phyloP scores from a whole-genome alignment of 2,329 filamentous ascomycete genomes.

The Phaeosphaeriaceae sp. region DNA sequence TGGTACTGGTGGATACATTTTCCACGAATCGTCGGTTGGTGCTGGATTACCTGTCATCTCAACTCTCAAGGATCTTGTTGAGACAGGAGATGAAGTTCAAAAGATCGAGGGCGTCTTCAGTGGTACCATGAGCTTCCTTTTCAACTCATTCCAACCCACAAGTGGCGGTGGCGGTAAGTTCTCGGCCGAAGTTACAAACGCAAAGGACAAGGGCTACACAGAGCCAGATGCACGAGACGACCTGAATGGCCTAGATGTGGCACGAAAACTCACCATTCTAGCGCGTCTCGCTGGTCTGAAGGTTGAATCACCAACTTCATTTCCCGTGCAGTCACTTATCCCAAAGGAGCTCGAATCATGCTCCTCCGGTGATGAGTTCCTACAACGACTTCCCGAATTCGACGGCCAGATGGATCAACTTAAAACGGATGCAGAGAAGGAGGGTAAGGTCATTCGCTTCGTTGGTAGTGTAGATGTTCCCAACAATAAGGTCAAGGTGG shows the following conservation, averaged over 20 bases:
- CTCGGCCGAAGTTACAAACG: conserved; percentile 89
- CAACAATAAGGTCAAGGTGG: conserved; percentile 85
- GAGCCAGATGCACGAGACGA: conserved; percentile 88
- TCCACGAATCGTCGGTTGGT: conserved; percentile 94
- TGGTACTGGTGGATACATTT: conserved; percentile 75
- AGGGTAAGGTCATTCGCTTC: conserved; percentile 91
- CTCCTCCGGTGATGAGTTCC: conserved; percentile 81
- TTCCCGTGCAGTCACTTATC: conserved; percentile 93
- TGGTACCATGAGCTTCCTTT: conserved; percentile 96
- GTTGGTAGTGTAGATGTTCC: conserved; percentile 90
- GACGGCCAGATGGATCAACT: conserved; percentile 89
- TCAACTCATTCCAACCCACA: conserved; percentile 93
- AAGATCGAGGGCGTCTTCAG: conserved; percentile 98
- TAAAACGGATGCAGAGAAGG: conserved; percentile 82
- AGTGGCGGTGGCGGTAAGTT: conserved; percentile 79
- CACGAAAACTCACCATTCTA: conserved; percentile 94
- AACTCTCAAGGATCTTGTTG: conserved; percentile 90
- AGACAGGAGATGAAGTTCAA: conserved; percentile 88
- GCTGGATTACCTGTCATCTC: conserved; percentile 93
- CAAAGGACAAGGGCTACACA: conserved; percentile 91
- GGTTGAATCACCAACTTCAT: conserved; percentile 82
- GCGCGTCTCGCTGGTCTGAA: conserved; percentile 83
- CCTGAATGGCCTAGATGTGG: conserved; percentile 86
- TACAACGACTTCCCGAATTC: conserved; percentile 78
- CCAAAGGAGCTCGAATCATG: conserved; percentile 82